phyloP scores from a whole-genome alignment of 495 filamentous ascomycete species.

The Cairneyella variabilis region DNA sequence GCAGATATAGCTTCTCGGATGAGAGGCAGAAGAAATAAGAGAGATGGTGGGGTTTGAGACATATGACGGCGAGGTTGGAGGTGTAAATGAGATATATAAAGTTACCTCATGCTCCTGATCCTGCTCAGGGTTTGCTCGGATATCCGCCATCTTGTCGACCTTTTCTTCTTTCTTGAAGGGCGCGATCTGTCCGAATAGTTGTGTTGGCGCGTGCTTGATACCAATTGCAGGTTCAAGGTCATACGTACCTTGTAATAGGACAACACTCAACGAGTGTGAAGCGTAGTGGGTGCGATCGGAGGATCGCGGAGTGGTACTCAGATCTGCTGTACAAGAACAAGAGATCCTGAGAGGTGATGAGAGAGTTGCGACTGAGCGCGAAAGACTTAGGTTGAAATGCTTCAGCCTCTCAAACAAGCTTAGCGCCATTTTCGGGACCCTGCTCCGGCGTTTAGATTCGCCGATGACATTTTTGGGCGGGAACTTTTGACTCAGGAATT shows the following conservation, averaged over 20 bases:
- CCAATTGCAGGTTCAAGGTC: too few relatives aligned
- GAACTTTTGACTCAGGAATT: neutral
- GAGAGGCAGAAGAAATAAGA: too few relatives aligned
- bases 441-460: neutral
- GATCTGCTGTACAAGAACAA: neutral
- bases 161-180: neutral
- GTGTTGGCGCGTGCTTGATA: slow-evolving; percentile 1
- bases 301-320: neutral
- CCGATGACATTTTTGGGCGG: neutral
- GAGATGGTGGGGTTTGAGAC: neutral
- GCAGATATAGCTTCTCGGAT: too few relatives aligned
- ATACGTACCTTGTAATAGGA: too few relatives aligned
- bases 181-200: neutral
- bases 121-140: slow-evolving; percentile 22
- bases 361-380: neutral
- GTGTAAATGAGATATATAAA: neutral
- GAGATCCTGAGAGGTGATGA: neutral
- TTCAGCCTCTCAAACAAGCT: slow-evolving; percentile 3
- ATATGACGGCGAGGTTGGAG: neutral
- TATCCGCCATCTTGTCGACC: slow-evolving; percentile 37
- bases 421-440: too few relatives aligned
- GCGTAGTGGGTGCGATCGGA: neutral
- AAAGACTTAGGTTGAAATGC: slow-evolving; percentile 17
- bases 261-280: neutral
- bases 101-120: slow-evolving; percentile 39